Evolutionary conservation across 2,329 filamentous ascomycete species (phyloP).

Genomic region (Apiospora malaysiana): DNA sequence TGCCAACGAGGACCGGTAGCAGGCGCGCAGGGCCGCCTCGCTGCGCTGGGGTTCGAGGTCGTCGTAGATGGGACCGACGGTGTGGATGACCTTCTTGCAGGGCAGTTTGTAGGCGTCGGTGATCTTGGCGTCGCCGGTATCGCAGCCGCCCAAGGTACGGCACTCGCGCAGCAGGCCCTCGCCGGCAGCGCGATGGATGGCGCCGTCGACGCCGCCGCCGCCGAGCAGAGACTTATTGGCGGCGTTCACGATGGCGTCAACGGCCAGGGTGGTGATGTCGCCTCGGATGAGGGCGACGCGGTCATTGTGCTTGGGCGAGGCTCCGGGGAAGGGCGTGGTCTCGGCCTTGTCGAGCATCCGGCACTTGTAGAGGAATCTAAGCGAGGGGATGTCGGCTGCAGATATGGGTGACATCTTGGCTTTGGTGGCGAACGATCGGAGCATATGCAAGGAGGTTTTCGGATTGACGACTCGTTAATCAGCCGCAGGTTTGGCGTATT

Average conservation of each 20-base stretch:
- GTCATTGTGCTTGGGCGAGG: slow-evolving; percentile 61
- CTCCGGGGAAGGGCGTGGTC: slow-evolving; percentile 30
- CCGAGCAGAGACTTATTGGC: slow-evolving; percentile 81
- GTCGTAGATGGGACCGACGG: slow-evolving; percentile 83
- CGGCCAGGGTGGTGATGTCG: slow-evolving; percentile 80
- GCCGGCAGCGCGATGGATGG: slow-evolving; percentile 87
- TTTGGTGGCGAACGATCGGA: neutral
- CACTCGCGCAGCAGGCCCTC: slow-evolving; percentile 73
- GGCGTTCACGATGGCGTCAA: slow-evolving; percentile 91
- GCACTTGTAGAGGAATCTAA: slow-evolving; percentile 69
- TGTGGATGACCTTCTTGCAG: slow-evolving; percentile 81
- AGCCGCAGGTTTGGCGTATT: neutral
- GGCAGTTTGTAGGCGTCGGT: slow-evolving; percentile 80
- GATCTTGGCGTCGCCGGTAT: slow-evolving; percentile 81
- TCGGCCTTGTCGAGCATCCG: slow-evolving; percentile 48
- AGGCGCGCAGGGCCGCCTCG: slow-evolving; percentile 57
- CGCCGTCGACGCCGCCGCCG: slow-evolving; percentile 89
- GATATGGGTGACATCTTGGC: slow-evolving; percentile 6
- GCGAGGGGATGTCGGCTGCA: slow-evolving; percentile 64
- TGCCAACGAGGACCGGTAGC: slow-evolving; percentile 75
- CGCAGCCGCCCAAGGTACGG: slow-evolving; percentile 71
- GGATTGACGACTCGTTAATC: neutral
- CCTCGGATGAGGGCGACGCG: slow-evolving; percentile 72
- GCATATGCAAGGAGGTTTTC: neutral
- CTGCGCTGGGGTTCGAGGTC: slow-evolving; percentile 45